Evolutionary conservation across 805 yeast species (phyloP).

Genomic region (Cyberlindnera mississippiensis): DNA sequence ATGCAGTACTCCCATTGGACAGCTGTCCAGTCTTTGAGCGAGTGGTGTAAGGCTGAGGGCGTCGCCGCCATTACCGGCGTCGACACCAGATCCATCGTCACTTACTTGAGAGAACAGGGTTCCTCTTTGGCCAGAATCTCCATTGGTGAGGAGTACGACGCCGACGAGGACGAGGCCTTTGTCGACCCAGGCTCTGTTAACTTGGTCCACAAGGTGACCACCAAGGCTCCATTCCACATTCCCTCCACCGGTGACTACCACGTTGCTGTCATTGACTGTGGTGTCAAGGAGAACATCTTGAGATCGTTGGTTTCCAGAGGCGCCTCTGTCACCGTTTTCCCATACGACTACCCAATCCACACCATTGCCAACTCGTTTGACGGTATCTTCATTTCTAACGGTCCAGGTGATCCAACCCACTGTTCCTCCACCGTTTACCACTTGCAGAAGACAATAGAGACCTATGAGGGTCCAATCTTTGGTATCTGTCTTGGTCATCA

Average conservation of each 20-base stretch:
- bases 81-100: slow-evolving; percentile 92
- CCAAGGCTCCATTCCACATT: slow-evolving; percentile 92
- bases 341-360: slow-evolving; percentile 91
- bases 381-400: slow-evolving; percentile 91
- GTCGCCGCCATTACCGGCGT: slow-evolving; percentile 96
- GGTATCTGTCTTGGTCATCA: slow-evolving; percentile 99
- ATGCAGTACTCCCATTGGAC: slow-evolving; percentile 99
- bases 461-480: slow-evolving; percentile 78
- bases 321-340: slow-evolving; percentile 94
- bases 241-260: slow-evolving; percentile 64
- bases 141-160: slow-evolving; percentile 87
- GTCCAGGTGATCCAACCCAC: slow-evolving; percentile 97
- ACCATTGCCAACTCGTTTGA: slow-evolving; percentile 89
- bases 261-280: slow-evolving; percentile 94
- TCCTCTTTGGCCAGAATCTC: slow-evolving; percentile 89
- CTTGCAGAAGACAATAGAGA: slow-evolving; percentile 63
- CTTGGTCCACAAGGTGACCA: slow-evolving; percentile 89
- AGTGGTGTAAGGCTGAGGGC: slow-evolving; percentile 96
- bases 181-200: slow-evolving; percentile 88
- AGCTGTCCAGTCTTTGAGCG: slow-evolving; percentile 91
- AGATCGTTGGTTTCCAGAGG: slow-evolving; percentile 94
- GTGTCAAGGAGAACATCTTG: slow-evolving; percentile 95
- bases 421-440: slow-evolving; percentile 74
- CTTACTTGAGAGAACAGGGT: slow-evolving; percentile 93
- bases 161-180: slow-evolving; percentile 86